These are phyloP conservation scores for Nitzschia palea DNA, from an alignment of 108 stramenopile species.

Conservation along the genomic window DNA sequence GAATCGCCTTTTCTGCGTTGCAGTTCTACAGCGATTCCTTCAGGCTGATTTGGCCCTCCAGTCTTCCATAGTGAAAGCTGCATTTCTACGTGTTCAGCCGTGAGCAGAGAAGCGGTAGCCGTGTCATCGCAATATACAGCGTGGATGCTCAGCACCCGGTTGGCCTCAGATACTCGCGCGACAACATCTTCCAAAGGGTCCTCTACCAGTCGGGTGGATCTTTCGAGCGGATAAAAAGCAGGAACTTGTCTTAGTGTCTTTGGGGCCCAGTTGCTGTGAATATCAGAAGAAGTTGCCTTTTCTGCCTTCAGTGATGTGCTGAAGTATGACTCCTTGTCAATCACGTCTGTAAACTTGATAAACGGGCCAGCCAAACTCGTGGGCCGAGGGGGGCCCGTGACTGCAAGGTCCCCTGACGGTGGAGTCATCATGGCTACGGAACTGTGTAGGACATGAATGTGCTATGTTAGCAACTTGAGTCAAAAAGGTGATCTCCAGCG, in stretches of 20 bases:
- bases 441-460: not conserved
- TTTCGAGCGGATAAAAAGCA: constrained; percentile 81
- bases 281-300: not conserved
- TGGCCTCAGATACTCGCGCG: constrained; percentile 57
- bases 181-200: constrained; percentile 29
- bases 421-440: constrained; percentile 24
- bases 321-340: constrained; percentile 49
- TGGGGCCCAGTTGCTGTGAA: constrained; percentile 34
- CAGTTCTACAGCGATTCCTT: constrained; percentile 64
- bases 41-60: not conserved
- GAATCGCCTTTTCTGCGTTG: constrained; percentile 81
- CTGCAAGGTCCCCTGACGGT: not conserved
- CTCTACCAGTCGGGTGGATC: constrained; percentile 49
- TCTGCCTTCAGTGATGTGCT: not conserved
- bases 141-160: constrained; percentile 59
- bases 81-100: constrained; percentile 56
- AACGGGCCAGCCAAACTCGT: constrained; percentile 25
- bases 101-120: constrained; percentile 43
- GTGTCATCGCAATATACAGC: constrained; percentile 53
- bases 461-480: not conserved
- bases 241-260: constrained; percentile 57
- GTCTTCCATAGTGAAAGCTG: constrained; percentile 56
- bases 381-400: constrained; percentile 9
- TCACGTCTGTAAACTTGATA: constrained; percentile 24
- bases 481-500: not conserved